phyloP scores from a whole-genome alignment of 2,329 filamentous ascomycete genomes.

The Sclerotinia glacialis region DNA sequence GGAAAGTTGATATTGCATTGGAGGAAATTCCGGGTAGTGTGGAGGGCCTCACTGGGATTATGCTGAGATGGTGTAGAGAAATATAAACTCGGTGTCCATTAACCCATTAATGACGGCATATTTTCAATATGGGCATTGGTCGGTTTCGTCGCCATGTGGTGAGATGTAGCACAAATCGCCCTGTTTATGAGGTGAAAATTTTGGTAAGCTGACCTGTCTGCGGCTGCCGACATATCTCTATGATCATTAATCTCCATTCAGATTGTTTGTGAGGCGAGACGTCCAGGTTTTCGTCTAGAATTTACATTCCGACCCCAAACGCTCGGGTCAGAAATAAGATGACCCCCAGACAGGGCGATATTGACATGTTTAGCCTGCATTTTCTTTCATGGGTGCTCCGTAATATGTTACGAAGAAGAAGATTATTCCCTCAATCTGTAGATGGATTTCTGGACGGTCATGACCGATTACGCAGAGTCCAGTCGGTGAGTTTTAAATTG shows the following conservation, averaged over 20 bases:
- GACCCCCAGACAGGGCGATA: not conserved
- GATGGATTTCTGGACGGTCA: slow-evolving; percentile 5
- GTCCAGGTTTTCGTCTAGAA: not conserved
- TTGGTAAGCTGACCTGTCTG: slow-evolving; percentile 14
- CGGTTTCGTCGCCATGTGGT: slow-evolving; percentile 2
- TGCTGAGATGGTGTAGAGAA: slow-evolving; percentile 75
- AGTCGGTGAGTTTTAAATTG: slow-evolving; percentile 19
- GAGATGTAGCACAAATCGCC: slow-evolving; percentile 12
- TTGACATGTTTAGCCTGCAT: not conserved
- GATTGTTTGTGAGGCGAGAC: not conserved
- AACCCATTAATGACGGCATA: not conserved
- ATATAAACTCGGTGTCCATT: slow-evolving; percentile 43
- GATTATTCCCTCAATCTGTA: not conserved
- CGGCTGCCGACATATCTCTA: slow-evolving; percentile 8
- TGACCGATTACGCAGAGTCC: not conserved
- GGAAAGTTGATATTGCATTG: slow-evolving; percentile 70
- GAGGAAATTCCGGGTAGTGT: slow-evolving; percentile 71
- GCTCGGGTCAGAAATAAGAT: not conserved
- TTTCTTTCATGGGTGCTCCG: not conserved
- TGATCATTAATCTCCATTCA: not conserved
- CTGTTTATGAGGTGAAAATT: slow-evolving; percentile 1
- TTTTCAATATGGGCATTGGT: not conserved
- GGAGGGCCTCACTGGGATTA: slow-evolving; percentile 52
- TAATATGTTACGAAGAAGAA: not conserved
- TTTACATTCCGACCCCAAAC: not conserved